Percentiles rank a stretch among this genome's conserved stretches.
phyloP scores from a whole-genome alignment of 2,329 filamentous ascomycete species.

The Sclerotinia spermophila region DNA sequence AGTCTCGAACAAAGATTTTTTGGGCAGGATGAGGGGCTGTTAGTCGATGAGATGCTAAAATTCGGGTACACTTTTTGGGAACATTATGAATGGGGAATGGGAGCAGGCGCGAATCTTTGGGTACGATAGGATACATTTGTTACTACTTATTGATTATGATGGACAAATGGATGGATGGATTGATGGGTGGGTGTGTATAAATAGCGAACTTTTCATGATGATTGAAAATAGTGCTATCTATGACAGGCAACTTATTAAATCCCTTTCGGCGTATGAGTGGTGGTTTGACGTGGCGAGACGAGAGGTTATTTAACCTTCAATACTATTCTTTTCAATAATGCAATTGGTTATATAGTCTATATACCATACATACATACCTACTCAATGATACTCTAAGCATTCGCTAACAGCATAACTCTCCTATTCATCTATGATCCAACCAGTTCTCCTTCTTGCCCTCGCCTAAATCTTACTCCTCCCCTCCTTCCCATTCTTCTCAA shows the following conservation, averaged over 20 bases:
- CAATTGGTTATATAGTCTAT: neutral
- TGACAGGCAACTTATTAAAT: neutral
- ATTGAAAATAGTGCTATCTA: neutral
- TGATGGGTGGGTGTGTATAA: neutral
- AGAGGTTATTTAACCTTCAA: too few relatives aligned
- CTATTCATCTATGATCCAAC: neutral
- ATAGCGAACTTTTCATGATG: neutral
- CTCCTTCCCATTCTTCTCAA: constrained; percentile 61
- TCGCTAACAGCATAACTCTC: neutral
- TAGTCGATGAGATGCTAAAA: neutral
- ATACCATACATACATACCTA: neutral
- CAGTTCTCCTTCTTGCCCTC: too few relatives aligned
- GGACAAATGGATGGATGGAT: neutral
- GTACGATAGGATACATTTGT: neutral
- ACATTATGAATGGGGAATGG: neutral
- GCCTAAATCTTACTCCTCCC: constrained; percentile 53
- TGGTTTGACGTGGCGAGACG: neutral
- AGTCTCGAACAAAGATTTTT: too few relatives aligned
- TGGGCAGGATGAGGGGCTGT: neutral
- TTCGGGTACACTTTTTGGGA: neutral
- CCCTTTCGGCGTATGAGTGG: neutral
- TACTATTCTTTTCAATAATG: neutral
- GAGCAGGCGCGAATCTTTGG: neutral
- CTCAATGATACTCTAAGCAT: neutral
- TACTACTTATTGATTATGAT: neutral